Base-by-base conservation (phyloP, 352 stramenopile genomes). In the Phytophthora citricola region DNA sequence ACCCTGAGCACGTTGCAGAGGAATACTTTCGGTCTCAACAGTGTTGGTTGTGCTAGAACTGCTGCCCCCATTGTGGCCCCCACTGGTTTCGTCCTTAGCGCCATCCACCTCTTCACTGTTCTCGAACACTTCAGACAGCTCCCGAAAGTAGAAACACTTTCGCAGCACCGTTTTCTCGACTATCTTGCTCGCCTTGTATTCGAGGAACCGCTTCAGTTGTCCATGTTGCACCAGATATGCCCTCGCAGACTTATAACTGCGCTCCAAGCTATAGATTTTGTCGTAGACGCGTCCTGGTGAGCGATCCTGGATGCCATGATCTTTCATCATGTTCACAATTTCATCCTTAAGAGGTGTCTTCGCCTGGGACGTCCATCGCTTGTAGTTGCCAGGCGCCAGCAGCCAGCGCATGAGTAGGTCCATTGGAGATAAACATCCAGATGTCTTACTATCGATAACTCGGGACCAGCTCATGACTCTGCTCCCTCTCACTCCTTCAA, bases 321-420 rank as follows among this genome's bases (percentile, higher is more conserved):
- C 29, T 20, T 52, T 14, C 39, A 52, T 48, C 27, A 51, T 24
- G 27, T 51, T 15, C 29, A 36, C 40, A 12, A 60, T 51, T 44
- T 60, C 27, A 4, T 49, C 14, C 7, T 27, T 9, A n/a, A 41
- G 4, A 24, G 20, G 8, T 20, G 26, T 44, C 27, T 32, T 43
- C n/a, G 12, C 17, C 3, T 49, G 8, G 0, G 53, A 31, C 40
- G 34, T 20, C 53, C 53, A 63, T 9, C 17, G 34, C 17, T 44
- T 15, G 43, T 41, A 51, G 17, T 54, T 63, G 5, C 43, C 55
- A 17, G 55, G 55, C 24, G 5, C 54, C 11, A 38, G 8, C 55
- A 63, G 26, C 40, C 41, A 63, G 20, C 43, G 3, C 6, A 63
- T 11, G 31, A 63, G 15, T 8, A 63, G 6, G 24, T 63, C 31